Percentiles rank a stretch among this genome's conserved stretches.
Evolutionary conservation across 108 stramenopile genomes (phyloP).

Genomic region (Cyclotella sp.): DNA sequence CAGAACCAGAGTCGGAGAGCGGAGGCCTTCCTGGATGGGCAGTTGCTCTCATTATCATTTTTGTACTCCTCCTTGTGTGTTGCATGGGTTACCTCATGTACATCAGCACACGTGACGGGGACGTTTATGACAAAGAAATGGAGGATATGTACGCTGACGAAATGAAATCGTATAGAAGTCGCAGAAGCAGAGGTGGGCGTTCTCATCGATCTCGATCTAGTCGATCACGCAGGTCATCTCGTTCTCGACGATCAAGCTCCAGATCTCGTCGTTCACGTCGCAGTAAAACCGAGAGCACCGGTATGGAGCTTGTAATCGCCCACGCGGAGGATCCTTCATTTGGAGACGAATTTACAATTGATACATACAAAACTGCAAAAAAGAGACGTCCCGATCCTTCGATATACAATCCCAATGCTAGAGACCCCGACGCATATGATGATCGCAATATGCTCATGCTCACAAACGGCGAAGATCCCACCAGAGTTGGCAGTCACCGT

Average conservation of each 20-base stretch:
- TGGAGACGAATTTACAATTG: slow-evolving; percentile 34
- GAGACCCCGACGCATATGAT: slow-evolving; percentile 11
- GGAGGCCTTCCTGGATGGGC: slow-evolving; percentile 47
- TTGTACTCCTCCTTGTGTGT: slow-evolving; percentile 19
- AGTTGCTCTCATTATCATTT: slow-evolving; percentile 40
- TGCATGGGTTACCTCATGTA: slow-evolving; percentile 40
- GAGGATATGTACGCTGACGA: slow-evolving; percentile 35
- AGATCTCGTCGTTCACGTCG: slow-evolving; percentile 11
- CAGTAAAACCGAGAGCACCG: background rate
- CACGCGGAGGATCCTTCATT: slow-evolving; percentile 20
- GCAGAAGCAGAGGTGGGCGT: background rate
- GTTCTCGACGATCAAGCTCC: background rate
- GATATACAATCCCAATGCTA: slow-evolving; percentile 20
- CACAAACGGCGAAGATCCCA: slow-evolving; percentile 15
- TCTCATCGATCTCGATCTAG: slow-evolving; percentile 6
- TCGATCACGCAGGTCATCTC: slow-evolving; percentile 5
- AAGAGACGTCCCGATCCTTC: slow-evolving; percentile 12
- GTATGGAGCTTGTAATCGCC: slow-evolving; percentile 9
- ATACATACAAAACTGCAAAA: slow-evolving; percentile 34
- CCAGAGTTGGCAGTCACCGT: background rate
- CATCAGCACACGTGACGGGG: slow-evolving; percentile 4
- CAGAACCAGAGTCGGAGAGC: background rate
- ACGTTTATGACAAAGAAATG: slow-evolving; percentile 22
- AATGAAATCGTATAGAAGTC: slow-evolving; percentile 1
- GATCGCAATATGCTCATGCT: slow-evolving; percentile 21